A percentile compares a stretch with the other conserved stretches of the same genome.
Evolutionary conservation across 805 yeast species (phyloP).

Genomic region (Suhomyces faveliae): DNA sequence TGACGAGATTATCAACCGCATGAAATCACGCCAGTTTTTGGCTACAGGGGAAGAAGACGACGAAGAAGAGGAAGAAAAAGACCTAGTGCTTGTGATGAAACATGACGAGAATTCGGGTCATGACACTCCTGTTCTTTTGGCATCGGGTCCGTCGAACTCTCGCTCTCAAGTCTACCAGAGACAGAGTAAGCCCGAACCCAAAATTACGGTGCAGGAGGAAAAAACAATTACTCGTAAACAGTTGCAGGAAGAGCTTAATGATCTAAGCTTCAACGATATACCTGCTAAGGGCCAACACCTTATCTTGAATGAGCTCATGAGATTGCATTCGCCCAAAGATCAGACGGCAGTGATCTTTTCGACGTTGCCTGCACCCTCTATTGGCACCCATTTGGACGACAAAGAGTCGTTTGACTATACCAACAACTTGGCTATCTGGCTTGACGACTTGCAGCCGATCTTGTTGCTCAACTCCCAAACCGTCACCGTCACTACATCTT

Average conservation of each 20-base stretch:
- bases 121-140: neutral
- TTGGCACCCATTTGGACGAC: constrained; percentile 75
- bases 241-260: constrained; percentile 36
- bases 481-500: constrained; percentile 92
- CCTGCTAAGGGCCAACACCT: constrained; percentile 91
- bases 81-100: neutral
- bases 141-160: constrained; percentile 8
- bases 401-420: constrained; percentile 72
- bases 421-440: constrained; percentile 74
- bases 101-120: neutral
- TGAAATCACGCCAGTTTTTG: constrained; percentile 34
- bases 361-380: constrained; percentile 83
- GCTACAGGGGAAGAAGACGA: constrained; percentile 19
- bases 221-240: constrained; percentile 30
- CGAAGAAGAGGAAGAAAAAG: neutral
- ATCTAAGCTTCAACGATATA: constrained; percentile 70
- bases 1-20: constrained; percentile 34
- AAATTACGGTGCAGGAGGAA: constrained; percentile 7
- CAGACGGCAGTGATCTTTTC: constrained; percentile 76
- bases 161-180: constrained; percentile 11
- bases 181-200: constrained; percentile 4
- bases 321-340: constrained; percentile 48
- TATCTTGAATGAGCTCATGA: constrained; percentile 84
- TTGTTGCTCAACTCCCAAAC: constrained; percentile 86
- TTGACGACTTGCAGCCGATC: constrained; percentile 78